phyloP scores from a whole-genome alignment of 108 stramenopile species.

The Nitzschia sp. region DNA sequence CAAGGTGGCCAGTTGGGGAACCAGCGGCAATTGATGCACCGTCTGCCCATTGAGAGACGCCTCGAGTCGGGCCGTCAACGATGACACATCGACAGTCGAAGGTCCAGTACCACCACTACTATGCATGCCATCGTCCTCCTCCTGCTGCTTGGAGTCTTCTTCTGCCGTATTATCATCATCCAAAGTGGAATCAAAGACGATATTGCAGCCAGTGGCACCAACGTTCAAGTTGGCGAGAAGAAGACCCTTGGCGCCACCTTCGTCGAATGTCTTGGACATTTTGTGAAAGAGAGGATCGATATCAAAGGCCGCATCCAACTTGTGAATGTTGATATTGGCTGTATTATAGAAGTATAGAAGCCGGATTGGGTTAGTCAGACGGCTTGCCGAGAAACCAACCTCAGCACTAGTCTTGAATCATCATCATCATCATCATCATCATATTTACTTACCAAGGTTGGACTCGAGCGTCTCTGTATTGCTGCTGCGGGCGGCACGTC shows the following conservation, averaged over 20 bases:
- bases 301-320: slow-evolving; percentile 92
- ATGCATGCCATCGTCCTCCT: slow-evolving; percentile 10
- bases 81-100: slow-evolving; percentile 63
- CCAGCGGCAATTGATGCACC: slow-evolving; percentile 58
- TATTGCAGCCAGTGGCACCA: slow-evolving; percentile 68
- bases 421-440: too few relatives aligned
- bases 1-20: slow-evolving; percentile 76
- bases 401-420: too few relatives aligned
- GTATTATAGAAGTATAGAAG: background rate
- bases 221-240: slow-evolving; percentile 93
- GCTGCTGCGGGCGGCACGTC: background rate
- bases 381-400: too few relatives aligned
- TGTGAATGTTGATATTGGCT: slow-evolving; percentile 89
- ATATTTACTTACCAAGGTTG: slow-evolving; percentile 72
- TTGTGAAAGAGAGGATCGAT: slow-evolving; percentile 98
- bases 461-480: slow-evolving; percentile 63
- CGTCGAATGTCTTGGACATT: slow-evolving; percentile 97
- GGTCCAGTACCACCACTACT: background rate
- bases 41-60: slow-evolving; percentile 33
- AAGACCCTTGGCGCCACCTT: slow-evolving; percentile 97
- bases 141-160: background rate
- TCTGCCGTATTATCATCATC: slow-evolving; percentile 13
- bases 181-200: slow-evolving; percentile 88
- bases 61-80: slow-evolving; percentile 48
- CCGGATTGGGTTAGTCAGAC: too few relatives aligned